phyloP scores from a whole-genome alignment of 805 yeast genomes.

The Wickerhamiella shivajii region DNA sequence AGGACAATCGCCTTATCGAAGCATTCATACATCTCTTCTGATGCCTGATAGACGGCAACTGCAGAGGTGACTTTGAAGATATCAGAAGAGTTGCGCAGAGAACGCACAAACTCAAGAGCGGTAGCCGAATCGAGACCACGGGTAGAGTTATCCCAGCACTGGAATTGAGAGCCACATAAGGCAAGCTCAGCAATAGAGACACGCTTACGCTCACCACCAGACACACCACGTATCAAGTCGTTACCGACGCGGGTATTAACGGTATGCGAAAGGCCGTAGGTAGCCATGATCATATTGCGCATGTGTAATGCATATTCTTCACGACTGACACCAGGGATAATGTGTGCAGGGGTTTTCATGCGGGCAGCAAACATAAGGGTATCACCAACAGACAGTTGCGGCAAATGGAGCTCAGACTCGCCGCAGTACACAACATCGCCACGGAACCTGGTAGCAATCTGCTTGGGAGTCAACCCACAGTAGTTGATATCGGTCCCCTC shows the following conservation, averaged over 20 bases:
- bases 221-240: conserved; percentile 53
- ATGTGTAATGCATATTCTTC: conserved; percentile 33
- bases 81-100: conserved; percentile 48
- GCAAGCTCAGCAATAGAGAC: conserved; percentile 71
- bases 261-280: conserved; percentile 48
- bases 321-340: conserved; percentile 35
- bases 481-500: conserved; percentile 41
- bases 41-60: conserved; percentile 58
- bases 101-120: conserved; percentile 58
- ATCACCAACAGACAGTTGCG: conserved; percentile 60
- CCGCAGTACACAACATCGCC: conserved; percentile 33
- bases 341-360: conserved; percentile 47
- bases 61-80: conserved; percentile 40
- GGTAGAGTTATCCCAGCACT: conserved; percentile 72
- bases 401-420: conserved; percentile 55
- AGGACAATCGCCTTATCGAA: conserved; percentile 51
- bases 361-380: conserved; percentile 58
- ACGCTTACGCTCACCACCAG: conserved; percentile 80
- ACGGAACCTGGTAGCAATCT: conserved; percentile 44
- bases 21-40: conserved; percentile 47
- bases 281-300: conserved; percentile 37
- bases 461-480: conserved; percentile 45
- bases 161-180: conserved; percentile 46
- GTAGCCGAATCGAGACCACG: conserved; percentile 79
- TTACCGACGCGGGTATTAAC: conserved; percentile 46